Evolutionary conservation across 129 eudicot species (phyloP).

Genomic region (Chrysanthemum makinoi): DNA sequence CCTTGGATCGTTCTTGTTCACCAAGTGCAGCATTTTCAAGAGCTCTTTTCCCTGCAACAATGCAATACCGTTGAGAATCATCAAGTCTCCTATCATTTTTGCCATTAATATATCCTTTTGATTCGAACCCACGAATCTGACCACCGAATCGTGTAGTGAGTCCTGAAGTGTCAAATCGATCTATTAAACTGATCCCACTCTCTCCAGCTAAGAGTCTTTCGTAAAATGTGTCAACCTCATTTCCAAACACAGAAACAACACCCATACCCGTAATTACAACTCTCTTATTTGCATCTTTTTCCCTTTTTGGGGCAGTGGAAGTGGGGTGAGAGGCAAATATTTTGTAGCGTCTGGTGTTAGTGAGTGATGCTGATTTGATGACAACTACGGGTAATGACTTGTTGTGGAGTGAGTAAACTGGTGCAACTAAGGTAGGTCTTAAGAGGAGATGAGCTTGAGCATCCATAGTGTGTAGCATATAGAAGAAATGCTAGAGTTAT

Average conservation of each 20-base stretch:
- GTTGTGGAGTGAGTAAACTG: background rate
- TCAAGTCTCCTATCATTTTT: background rate
- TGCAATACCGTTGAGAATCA: background rate
- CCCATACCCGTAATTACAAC: slow-evolving; percentile 9
- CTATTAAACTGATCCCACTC: slow-evolving; percentile 11
- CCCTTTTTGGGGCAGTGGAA: background rate
- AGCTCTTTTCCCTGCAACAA: slow-evolving; percentile 10
- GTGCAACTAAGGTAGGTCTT: background rate
- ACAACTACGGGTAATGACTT: background rate
- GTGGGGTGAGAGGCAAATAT: background rate
- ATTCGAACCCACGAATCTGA: background rate
- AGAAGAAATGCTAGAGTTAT: background rate
- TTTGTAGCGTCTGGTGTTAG: background rate
- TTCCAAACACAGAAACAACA: slow-evolving; percentile 2
- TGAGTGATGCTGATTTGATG: background rate
- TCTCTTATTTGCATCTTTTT: background rate
- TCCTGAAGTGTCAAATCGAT: background rate
- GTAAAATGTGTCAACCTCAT: background rate
- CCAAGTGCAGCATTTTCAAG: background rate
- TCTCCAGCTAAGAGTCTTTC: slow-evolving; percentile 10
- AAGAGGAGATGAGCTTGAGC: background rate
- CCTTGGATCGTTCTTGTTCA: background rate
- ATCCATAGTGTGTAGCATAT: background rate
- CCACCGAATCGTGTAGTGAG: background rate
- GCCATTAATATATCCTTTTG: background rate